A percentile compares a stretch with the other conserved stretches of the same genome.
Conservation (phyloP, 2,329 filamentous ascomycete species). For the Rutstroemia sp. region DNA sequence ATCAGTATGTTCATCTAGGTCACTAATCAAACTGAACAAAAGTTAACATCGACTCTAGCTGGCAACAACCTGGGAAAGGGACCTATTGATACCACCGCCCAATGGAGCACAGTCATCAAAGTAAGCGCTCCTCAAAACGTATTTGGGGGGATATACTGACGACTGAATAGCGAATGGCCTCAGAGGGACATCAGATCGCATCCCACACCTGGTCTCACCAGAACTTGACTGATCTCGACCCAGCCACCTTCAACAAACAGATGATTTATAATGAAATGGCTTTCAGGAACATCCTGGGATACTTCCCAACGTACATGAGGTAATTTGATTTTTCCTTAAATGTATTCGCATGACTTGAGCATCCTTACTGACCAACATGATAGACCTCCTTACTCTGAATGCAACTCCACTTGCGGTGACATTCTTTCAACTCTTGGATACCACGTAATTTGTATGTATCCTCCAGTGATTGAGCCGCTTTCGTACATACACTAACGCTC, state of each 20-base stretch:
- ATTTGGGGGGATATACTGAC: neutral
- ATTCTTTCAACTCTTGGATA: conserved; percentile 37
- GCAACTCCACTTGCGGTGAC: conserved; percentile 31
- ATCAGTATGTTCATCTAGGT: conserved; percentile 41
- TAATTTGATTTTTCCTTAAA: conserved; percentile 2
- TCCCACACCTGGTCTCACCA: conserved; percentile 50
- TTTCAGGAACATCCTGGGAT: conserved; percentile 46
- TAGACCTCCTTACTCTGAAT: conserved; percentile 38
- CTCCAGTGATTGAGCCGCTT: neutral
- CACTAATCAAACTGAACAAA: neutral
- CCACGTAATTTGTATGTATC: conserved; percentile 34
- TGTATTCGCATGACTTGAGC: neutral
- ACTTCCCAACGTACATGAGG: conserved; percentile 46
- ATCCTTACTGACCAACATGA: neutral
- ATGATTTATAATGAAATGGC: conserved; percentile 49
- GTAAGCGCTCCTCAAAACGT: conserved; percentile 5
- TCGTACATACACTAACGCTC: neutral
- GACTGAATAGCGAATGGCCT: conserved; percentile 27
- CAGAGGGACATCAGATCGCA: conserved; percentile 48
- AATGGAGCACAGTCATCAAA: conserved; percentile 39
- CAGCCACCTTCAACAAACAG: conserved; percentile 37
- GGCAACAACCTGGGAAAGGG: conserved; percentile 44
- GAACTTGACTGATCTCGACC: conserved; percentile 37
- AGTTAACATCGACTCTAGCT: conserved; percentile 20
- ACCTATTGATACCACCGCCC: conserved; percentile 32